These are phyloP conservation scores for Eragrostis curvula DNA, from an alignment of 176 grass and related monocot species.

Conservation along the genomic window DNA sequence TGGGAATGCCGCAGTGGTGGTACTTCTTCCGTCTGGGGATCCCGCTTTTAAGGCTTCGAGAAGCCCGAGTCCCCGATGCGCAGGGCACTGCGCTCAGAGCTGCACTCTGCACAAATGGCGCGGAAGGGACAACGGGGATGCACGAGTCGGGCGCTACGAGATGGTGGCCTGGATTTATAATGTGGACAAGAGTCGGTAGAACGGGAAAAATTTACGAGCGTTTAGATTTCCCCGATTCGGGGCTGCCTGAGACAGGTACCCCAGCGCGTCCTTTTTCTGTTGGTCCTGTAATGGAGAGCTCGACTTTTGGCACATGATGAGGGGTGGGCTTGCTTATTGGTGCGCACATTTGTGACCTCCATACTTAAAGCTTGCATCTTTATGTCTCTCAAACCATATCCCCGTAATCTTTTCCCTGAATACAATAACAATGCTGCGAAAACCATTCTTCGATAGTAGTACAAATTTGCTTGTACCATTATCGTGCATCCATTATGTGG, in stretches of 20 bases:
- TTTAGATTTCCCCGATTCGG: not conserved
- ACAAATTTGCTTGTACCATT: not conserved
- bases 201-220: not conserved
- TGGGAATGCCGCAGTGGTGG: conserved; percentile 3
- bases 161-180: conserved; percentile 23
- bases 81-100: conserved; percentile 35
- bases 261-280: conserved; percentile 13
- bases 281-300: conserved; percentile 15
- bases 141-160: conserved; percentile 18
- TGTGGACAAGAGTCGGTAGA: conserved; percentile 5
- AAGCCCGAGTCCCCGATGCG: conserved; percentile 33
- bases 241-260: conserved; percentile 19
- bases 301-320: conserved; percentile 23
- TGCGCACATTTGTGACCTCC: not conserved
- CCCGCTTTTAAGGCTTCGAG: conserved; percentile 56
- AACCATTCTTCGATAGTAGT: not conserved
- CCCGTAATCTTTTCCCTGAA: too few species aligned
- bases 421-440: not conserved
- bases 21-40: not conserved
- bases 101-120: conserved; percentile 37
- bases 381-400: not conserved
- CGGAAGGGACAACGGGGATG: conserved; percentile 46
- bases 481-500: not conserved
- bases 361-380: not conserved
- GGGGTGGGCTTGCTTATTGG: conserved; percentile 8